Evolutionary conservation across 2,329 filamentous ascomycete genomes (phyloP).

Genomic region (Bipolaris victoriae): DNA sequence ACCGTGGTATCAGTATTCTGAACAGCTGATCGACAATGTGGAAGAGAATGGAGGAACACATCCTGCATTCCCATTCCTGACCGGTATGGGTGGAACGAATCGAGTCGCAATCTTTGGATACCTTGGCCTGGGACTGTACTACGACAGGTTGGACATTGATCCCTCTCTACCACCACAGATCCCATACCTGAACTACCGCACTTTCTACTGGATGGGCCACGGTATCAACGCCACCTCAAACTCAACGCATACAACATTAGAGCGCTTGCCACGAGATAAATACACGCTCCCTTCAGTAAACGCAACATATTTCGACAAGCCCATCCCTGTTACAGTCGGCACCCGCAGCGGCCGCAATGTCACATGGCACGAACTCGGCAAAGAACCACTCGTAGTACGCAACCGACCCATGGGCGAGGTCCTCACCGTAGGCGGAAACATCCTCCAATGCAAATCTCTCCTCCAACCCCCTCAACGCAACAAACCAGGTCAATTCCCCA

Average conservation of each 20-base stretch:
- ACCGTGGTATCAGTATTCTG: constrained; percentile 74
- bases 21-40: constrained; percentile 69
- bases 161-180: constrained; percentile 71
- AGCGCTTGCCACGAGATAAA: constrained; percentile 52
- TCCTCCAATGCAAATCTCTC: constrained; percentile 66
- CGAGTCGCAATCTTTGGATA: constrained; percentile 72
- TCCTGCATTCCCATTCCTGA: constrained; percentile 73
- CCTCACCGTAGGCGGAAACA: constrained; percentile 63
- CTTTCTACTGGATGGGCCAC: constrained; percentile 70
- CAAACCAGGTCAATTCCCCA: constrained; percentile 70
- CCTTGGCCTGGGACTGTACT: constrained; percentile 66
- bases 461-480: constrained; percentile 52
- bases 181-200: constrained; percentile 64
- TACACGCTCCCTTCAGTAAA: constrained; percentile 61
- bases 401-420: constrained; percentile 65
- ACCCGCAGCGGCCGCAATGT: constrained; percentile 42
- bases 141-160: constrained; percentile 66
- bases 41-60: constrained; percentile 68
- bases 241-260: constrained; percentile 67
- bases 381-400: constrained; percentile 59
- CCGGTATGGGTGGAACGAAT: constrained; percentile 71
- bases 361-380: constrained; percentile 54
- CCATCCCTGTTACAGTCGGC: constrained; percentile 66
- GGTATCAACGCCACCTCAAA: constrained; percentile 68
- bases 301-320: constrained; percentile 56